phyloP scores from a whole-genome alignment of 139 green algal species.

The Volvox africanus region DNA sequence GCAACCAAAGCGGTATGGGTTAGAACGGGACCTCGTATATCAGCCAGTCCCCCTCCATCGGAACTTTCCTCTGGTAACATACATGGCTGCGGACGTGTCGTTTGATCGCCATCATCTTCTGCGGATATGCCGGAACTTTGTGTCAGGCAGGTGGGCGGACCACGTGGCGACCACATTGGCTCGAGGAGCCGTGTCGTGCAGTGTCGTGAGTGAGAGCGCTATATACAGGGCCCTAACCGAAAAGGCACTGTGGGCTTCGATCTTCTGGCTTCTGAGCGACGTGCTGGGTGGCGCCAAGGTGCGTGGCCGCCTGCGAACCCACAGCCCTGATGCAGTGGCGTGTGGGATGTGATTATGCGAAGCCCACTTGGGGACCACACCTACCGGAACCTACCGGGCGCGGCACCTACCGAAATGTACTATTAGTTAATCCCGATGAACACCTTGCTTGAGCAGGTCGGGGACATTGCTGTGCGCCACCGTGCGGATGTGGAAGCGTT shows the following conservation, averaged over 20 bases:
- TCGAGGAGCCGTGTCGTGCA: slow-evolving; percentile 46
- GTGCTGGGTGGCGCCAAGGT: slow-evolving; percentile 52
- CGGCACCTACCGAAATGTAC: neutral
- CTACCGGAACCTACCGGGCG: neutral
- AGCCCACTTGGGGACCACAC: too few species aligned
- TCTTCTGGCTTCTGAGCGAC: slow-evolving; percentile 70
- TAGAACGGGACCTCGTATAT: too few species aligned
- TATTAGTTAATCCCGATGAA: neutral
- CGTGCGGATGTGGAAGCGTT: slow-evolving; percentile 36
- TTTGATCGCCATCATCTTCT: too few species aligned
- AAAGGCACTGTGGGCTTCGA: slow-evolving; percentile 64
- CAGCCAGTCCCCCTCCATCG: too few species aligned
- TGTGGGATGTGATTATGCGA: too few species aligned
- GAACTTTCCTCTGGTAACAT: too few species aligned
- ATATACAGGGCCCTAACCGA: slow-evolving; percentile 41
- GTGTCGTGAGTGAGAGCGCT: neutral
- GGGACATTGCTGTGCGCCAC: slow-evolving; percentile 44
- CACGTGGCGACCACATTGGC: slow-evolving; percentile 38
- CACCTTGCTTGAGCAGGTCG: slow-evolving; percentile 41
- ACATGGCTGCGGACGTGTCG: too few species aligned
- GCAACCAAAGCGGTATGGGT: too few species aligned
- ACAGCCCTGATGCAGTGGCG: neutral
- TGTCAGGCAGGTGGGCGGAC: neutral
- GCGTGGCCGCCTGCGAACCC: neutral
- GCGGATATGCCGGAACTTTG: neutral